These are phyloP conservation scores for Sporothrix inflata DNA, from an alignment of 2,329 filamentous ascomycete species.

Conservation along the genomic window DNA sequence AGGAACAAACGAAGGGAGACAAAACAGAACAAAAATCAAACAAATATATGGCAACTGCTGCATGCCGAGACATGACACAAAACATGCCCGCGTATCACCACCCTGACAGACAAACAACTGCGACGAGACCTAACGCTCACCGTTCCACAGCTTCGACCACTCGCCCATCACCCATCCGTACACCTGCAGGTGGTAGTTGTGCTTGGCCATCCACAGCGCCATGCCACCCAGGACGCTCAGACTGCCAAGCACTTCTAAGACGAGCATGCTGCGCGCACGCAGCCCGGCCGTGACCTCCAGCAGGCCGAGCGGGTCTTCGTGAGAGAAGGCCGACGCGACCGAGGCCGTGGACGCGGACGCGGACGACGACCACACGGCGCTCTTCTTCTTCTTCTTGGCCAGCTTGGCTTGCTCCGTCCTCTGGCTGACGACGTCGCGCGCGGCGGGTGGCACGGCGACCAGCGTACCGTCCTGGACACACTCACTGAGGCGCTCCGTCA, in stretches of 20 bases:
- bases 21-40: background rate
- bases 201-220: conserved; percentile 59
- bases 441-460: conserved; percentile 47
- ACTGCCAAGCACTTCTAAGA: conserved; percentile 74
- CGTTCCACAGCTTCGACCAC: conserved; percentile 41
- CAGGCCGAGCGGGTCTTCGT: conserved; percentile 79
- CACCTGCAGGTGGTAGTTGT: conserved; percentile 38
- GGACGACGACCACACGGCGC: conserved; percentile 34
- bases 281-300: conserved; percentile 70
- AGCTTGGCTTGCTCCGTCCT: background rate
- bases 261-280: conserved; percentile 65
- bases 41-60: background rate
- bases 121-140: conserved; percentile 29
- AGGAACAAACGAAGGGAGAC: background rate
- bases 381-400: conserved; percentile 29
- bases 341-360: background rate
- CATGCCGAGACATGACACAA: background rate
- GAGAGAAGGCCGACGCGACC: conserved; percentile 43
- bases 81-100: background rate
- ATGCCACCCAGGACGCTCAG: conserved; percentile 75
- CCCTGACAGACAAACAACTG: background rate
- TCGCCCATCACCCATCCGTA: conserved; percentile 38
- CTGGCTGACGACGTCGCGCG: conserved; percentile 15
- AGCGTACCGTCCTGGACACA: conserved; percentile 68
- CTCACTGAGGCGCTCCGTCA: conserved; percentile 67